Conservation (phyloP, 768 basidiomycete genomes). For the Russula brevipes region DNA sequence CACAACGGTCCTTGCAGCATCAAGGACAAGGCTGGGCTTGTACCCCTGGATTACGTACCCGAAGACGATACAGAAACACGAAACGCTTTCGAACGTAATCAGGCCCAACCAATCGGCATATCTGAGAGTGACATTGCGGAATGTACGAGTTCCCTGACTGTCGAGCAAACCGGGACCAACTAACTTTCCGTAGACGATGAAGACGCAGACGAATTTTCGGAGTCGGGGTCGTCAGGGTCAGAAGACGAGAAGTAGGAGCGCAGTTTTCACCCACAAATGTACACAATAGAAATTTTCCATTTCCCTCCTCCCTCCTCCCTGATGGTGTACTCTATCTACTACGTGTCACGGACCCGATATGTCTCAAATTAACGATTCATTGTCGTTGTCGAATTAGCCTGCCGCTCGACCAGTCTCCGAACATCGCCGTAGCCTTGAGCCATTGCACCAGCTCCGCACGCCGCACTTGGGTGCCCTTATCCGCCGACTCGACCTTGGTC, state of each 20-base stretch:
- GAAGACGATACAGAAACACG: constrained; percentile 48
- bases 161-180: neutral
- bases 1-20: constrained; percentile 42
- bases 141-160: constrained; percentile 37
- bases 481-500: constrained; percentile 45
- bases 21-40: constrained; percentile 63
- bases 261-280: constrained; percentile 4
- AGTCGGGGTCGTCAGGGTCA: constrained; percentile 23
- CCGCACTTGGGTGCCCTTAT: constrained; percentile 45
- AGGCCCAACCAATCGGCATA: constrained; percentile 44
- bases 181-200: constrained; percentile 27
- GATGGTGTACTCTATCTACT: constrained; percentile 11
- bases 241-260: constrained; percentile 28
- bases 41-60: constrained; percentile 51
- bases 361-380: constrained; percentile 21
- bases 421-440: constrained; percentile 32
- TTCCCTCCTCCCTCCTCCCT: neutral
- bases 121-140: constrained; percentile 58
- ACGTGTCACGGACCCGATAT: constrained; percentile 1
- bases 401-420: constrained; percentile 33
- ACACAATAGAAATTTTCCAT: constrained; percentile 17
- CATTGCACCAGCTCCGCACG: constrained; percentile 34
- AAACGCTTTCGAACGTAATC: constrained; percentile 47
- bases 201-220: constrained; percentile 28
- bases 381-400: constrained; percentile 29